Conservation (phyloP, 352 stramenopile genomes). For the Plasmopara muralis region DNA sequence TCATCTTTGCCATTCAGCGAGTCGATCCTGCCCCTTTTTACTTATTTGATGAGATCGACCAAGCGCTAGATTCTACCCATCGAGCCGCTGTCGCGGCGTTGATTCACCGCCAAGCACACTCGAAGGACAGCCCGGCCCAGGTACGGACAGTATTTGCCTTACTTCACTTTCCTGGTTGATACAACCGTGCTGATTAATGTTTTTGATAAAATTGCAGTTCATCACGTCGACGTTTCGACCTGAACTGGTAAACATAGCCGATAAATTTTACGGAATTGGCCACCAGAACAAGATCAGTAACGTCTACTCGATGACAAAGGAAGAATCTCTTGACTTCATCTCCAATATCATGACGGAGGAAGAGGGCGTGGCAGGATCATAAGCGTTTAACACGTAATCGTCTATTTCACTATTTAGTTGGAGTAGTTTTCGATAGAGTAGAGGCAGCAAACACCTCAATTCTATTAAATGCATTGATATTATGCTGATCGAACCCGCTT, state of each 20-base stretch:
- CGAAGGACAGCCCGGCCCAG: constrained; percentile 94
- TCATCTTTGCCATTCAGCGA: constrained; percentile 99
- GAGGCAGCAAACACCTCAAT: constrained; percentile 5
- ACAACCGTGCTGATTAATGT: constrained; percentile 4
- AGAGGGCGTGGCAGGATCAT: constrained; percentile 50
- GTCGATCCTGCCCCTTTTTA: constrained; percentile 99
- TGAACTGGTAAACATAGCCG: constrained; percentile 96
- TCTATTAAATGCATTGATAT: constrained; percentile 17
- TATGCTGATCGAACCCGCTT: constrained; percentile 49
- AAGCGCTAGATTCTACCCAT: constrained; percentile 99
- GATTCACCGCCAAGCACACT: constrained; percentile 95
- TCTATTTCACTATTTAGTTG: constrained; percentile 2
- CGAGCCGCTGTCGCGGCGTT: constrained; percentile 93
- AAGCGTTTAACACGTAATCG: constrained; percentile 6
- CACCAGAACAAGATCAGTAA: constrained; percentile 98
- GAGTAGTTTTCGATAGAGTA: constrained; percentile 16
- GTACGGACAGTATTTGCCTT: constrained; percentile 21
- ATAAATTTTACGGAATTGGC: constrained; percentile 97
- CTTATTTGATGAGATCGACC: constrained; percentile 99
- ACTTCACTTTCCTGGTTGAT: not conserved
- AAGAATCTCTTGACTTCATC: constrained; percentile 97
- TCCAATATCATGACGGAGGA: constrained; percentile 86
- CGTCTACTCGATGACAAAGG: constrained; percentile 91
- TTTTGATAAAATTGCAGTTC: constrained; percentile 44
- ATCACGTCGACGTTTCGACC: constrained; percentile 99